phyloP scores from a whole-genome alignment of 2,329 filamentous ascomycete genomes.

The Sordariomycetes sp. region DNA sequence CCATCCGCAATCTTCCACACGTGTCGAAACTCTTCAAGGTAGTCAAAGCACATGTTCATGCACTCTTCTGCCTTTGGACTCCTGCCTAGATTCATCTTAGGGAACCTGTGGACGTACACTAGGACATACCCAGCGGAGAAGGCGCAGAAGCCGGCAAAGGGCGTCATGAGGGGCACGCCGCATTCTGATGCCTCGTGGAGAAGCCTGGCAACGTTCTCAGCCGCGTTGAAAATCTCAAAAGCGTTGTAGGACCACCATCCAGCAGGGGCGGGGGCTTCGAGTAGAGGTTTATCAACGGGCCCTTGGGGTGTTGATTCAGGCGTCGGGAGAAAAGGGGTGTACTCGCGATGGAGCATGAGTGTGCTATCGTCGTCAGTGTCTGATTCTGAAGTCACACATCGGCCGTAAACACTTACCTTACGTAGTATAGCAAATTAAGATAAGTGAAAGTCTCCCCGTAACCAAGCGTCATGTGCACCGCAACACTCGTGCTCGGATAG shows the following conservation, averaged over 20 bases:
- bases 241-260: conserved; percentile 30
- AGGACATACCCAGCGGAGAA: conserved; percentile 34
- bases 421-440: conserved; percentile 32
- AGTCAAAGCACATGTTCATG: conserved; percentile 14
- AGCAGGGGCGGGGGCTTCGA: conserved; percentile 24
- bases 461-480: conserved; percentile 26
- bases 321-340: conserved; percentile 31
- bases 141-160: conserved; percentile 34
- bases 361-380: no score
- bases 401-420: conserved; percentile 19
- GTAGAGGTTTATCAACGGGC: conserved; percentile 27
- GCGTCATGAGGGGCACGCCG: conserved; percentile 25
- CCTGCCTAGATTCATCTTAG: conserved; percentile 27
- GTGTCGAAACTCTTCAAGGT: conserved; percentile 15
- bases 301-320: conserved; percentile 22
- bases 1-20: conserved; percentile 19
- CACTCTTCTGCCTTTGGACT: conserved; percentile 13
- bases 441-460: conserved; percentile 31
- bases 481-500: conserved; percentile 25
- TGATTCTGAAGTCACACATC: background rate
- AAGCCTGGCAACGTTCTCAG: conserved; percentile 22
- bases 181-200: conserved; percentile 27
- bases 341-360: conserved; percentile 32
- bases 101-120: conserved; percentile 27
- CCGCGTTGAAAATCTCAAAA: conserved; percentile 22